Evolutionary conservation across 805 yeast genomes (phyloP).

Genomic region (Candida pini): DNA sequence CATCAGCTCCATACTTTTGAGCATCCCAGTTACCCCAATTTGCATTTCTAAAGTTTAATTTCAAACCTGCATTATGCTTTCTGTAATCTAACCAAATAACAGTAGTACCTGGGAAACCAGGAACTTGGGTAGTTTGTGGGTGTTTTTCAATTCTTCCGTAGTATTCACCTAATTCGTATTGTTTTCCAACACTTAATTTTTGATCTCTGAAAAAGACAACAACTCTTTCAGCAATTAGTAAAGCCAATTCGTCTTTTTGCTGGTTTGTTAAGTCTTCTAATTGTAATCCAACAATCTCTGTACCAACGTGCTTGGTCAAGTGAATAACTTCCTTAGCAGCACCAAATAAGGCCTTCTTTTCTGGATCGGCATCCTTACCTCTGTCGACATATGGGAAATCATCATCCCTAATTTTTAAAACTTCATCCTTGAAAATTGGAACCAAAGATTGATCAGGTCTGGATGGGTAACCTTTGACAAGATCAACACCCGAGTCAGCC

Average conservation of each 20-base stretch:
- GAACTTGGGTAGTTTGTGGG: slow-evolving; percentile 28
- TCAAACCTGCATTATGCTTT: slow-evolving; percentile 18
- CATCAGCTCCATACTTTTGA: slow-evolving; percentile 14
- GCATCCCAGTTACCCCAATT: slow-evolving; percentile 15
- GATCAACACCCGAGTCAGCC: slow-evolving; percentile 31
- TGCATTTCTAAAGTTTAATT: slow-evolving; percentile 12
- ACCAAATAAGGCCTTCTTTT: slow-evolving; percentile 35
- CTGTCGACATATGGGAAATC: slow-evolving; percentile 31
- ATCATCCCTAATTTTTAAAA: slow-evolving; percentile 31
- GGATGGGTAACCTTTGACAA: slow-evolving; percentile 35
- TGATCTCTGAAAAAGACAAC: slow-evolving; percentile 48
- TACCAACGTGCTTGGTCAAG: slow-evolving; percentile 43
- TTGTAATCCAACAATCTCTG: slow-evolving; percentile 44
- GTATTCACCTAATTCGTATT: slow-evolving; percentile 39
- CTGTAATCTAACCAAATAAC: slow-evolving; percentile 35
- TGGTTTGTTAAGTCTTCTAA: slow-evolving; percentile 35
- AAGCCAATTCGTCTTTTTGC: slow-evolving; percentile 44
- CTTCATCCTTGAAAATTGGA: slow-evolving; percentile 37
- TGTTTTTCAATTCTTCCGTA: slow-evolving; percentile 40
- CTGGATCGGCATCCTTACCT: slow-evolving; percentile 34
- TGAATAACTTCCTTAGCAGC: slow-evolving; percentile 37
- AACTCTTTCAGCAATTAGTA: slow-evolving; percentile 42
- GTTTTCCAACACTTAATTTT: slow-evolving; percentile 38
- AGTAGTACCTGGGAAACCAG: slow-evolving; percentile 31
- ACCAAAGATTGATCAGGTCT: slow-evolving; percentile 29